Conservation (phyloP, 1,139 yeast species). For the Kodamaea plutei region DNA sequence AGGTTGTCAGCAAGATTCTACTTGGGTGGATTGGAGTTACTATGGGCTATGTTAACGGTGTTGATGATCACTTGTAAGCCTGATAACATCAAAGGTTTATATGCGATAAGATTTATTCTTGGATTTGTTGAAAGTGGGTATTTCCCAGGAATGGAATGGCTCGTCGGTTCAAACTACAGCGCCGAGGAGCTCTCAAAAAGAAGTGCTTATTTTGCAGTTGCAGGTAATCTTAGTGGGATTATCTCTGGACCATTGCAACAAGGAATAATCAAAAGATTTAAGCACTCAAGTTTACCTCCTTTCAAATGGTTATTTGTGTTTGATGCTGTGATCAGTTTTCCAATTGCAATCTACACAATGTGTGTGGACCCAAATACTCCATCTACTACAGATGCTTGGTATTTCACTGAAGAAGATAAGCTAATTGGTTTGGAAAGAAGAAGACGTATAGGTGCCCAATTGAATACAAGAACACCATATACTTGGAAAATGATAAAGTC, state of each 20-base stretch:
- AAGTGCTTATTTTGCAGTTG: conserved; percentile 45
- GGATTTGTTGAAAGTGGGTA: conserved; percentile 59
- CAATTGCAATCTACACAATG: conserved; percentile 34
- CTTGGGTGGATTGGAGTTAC: conserved; percentile 49
- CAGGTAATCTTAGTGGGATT: conserved; percentile 42
- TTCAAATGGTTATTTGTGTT: conserved; percentile 40
- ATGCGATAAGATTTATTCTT: conserved; percentile 53
- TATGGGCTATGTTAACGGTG: conserved; percentile 57
- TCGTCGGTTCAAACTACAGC: conserved; percentile 16
- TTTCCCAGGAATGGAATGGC: conserved; percentile 47
- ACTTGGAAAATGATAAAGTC: conserved; percentile 36
- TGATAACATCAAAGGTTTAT: conserved; percentile 38
- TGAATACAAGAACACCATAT: conserved; percentile 41
- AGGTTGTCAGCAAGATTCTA: conserved; percentile 51
- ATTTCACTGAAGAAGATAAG: conserved; percentile 30
- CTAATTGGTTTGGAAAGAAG: conserved; percentile 37
- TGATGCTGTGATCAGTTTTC: conserved; percentile 36
- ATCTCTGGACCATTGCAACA: conserved; percentile 39
- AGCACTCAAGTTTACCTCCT: conserved; percentile 25
- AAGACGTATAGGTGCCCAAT: conserved; percentile 43
- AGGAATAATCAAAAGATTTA: conserved; percentile 26
- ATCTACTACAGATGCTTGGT: conserved; percentile 36
- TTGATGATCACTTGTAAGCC: conserved; percentile 43
- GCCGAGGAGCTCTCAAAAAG: conserved; percentile 42
- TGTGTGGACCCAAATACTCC: conserved; percentile 38